Percentiles rank a stretch among this genome's conserved stretches.
Evolutionary conservation across 257 asterid genomes (phyloP).

Genomic region (Penstemon eatonii): DNA sequence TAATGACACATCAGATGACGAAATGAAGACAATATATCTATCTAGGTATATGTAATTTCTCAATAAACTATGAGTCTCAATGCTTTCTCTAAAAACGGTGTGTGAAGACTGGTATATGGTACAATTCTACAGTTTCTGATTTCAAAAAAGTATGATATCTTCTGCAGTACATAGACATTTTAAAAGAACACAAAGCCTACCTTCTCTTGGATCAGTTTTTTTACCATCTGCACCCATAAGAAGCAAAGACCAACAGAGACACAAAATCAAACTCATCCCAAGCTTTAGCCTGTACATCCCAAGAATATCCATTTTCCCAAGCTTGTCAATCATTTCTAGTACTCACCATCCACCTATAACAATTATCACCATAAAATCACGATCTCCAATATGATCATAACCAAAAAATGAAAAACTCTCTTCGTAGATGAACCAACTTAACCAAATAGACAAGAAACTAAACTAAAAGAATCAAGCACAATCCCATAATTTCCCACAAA

Average conservation of each 20-base stretch:
- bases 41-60: not conserved
- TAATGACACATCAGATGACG: not conserved
- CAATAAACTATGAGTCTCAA: not conserved
- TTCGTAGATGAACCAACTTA: slow-evolving; percentile 12
- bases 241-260: slow-evolving; percentile 60
- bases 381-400: slow-evolving; percentile 10
- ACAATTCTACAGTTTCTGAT: not conserved
- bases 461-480: slow-evolving; percentile 20
- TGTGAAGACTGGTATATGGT: not conserved
- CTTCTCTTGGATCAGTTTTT: slow-evolving; percentile 76
- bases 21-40: not conserved
- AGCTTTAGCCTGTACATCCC: slow-evolving; percentile 31
- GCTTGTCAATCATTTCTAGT: slow-evolving; percentile 30
- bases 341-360: slow-evolving; percentile 39
- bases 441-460: slow-evolving; percentile 19
- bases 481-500: slow-evolving; percentile 20
- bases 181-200: slow-evolving; percentile 36
- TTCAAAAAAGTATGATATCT: not conserved
- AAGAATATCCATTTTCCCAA: slow-evolving; percentile 33
- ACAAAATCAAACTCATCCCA: slow-evolving; percentile 44
- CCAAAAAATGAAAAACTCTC: not conserved
- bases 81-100: slow-evolving; percentile 3
- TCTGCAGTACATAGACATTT: not conserved
- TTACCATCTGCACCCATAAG: slow-evolving; percentile 49
- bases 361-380: slow-evolving; percentile 23